phyloP scores from a whole-genome alignment of 2,329 filamentous ascomycete species.

The Paecilomyces variotii region DNA sequence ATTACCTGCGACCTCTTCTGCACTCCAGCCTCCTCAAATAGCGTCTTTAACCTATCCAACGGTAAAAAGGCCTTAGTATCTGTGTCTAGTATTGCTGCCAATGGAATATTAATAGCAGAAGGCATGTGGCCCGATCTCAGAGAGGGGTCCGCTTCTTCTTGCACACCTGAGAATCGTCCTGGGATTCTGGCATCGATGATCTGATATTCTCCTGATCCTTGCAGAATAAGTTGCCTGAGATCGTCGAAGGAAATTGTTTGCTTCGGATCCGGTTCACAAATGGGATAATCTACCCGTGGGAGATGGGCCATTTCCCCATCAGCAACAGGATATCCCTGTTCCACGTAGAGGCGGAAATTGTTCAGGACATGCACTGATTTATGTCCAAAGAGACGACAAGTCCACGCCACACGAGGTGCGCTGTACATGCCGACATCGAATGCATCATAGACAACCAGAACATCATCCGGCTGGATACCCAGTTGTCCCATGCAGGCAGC shows the following conservation, averaged over 20 bases:
- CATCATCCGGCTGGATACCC: conserved; percentile 14
- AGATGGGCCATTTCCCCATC: conserved; percentile 2
- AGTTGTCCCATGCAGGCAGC: conserved; percentile 11
- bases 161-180: conserved; percentile 12
- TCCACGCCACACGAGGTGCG: conserved; percentile 22
- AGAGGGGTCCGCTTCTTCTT: conserved; percentile 8
- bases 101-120: conserved; percentile 17
- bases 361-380: conserved; percentile 20
- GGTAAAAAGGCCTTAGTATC: conserved; percentile 7
- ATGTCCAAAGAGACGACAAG: conserved; percentile 19
- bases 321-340: conserved; percentile 11
- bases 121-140: conserved; percentile 19
- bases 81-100: conserved; percentile 12
- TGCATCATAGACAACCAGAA: conserved; percentile 22
- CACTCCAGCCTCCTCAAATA: conserved; percentile 13
- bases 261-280: background rate
- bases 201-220: conserved; percentile 2
- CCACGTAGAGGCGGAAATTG: conserved; percentile 18
- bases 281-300: background rate
- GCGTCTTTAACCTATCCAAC: background rate
- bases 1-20: conserved; percentile 8
- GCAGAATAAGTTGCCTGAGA: background rate
- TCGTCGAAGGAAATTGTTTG: background rate
- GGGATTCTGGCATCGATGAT: conserved; percentile 16
- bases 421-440: conserved; percentile 20